Base-by-base conservation (phyloP, 495 filamentous ascomycete species). In the Bacidia rubella region DNA sequence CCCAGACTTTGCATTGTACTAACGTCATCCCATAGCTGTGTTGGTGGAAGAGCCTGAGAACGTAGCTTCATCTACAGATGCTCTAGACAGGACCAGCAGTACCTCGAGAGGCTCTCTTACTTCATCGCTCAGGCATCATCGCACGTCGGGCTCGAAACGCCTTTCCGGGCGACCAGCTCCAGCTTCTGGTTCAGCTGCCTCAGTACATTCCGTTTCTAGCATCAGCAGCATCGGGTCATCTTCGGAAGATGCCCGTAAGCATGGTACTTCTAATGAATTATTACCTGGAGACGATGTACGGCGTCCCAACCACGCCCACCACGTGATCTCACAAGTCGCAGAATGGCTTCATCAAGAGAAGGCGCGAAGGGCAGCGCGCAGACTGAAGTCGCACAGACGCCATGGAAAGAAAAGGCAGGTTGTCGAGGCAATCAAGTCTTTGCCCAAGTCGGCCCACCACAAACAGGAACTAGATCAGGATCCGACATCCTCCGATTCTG, bases 271-370 rank as follows among this genome's bases (percentile, higher is more conserved):
- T 20, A 32, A 19, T 23, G 10, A 43, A 15, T 19, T 40, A 47
- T 29, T 24, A 20, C 11, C 29, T 27, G 20, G 44, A 20, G 40
- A 50, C 35, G 12, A 51, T 50, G 54, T 70, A 53, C 62, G 63
- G 10, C 57, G 67, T 48, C 69, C 74, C 48, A 53, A 65, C 25
- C 54, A 62, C 46, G 66, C 66, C 42, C 70, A 78, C 57, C 72
- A 66, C 50, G 67, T 95, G 4, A 62, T 90, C 38, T 71, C 76
- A 40, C 85, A 90, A 62, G 79, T 95, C 21, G 70, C 74, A 20
- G 79, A 82, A 53, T 95, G 89, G 89, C 70, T 95, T 39, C 75
- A 86, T 49, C 74, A 77, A 40, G 87, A 94, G 64, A 85, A 83
- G 65, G 62, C 69, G 24, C 86, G 82, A 64, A 78, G 72, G 58